phyloP scores from a whole-genome alignment of 345 rosid species.

The Psidium guajava region DNA sequence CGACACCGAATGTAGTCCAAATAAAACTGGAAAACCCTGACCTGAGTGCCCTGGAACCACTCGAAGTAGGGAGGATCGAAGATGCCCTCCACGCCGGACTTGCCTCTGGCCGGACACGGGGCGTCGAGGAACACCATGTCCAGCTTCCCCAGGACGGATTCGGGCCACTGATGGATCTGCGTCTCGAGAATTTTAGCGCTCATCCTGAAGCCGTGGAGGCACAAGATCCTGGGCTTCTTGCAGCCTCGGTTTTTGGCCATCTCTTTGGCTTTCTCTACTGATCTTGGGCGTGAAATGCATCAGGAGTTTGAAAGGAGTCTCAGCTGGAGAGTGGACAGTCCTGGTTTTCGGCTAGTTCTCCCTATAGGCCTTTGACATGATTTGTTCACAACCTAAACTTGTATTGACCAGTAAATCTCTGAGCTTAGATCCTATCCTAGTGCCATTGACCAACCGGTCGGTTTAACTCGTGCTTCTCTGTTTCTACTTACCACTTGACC shows the following conservation, averaged over 20 bases:
- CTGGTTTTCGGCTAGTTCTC: not conserved
- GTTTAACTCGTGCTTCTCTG: not conserved
- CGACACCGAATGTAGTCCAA: not conserved
- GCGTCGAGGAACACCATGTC: slow-evolving; percentile 32
- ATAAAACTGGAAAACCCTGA: not conserved
- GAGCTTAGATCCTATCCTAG: not conserved
- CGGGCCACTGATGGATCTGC: slow-evolving; percentile 11
- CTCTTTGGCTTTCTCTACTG: not conserved
- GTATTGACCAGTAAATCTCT: not conserved
- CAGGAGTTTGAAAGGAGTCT: not conserved
- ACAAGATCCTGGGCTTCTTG: slow-evolving; percentile 6
- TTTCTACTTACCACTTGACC: not conserved
- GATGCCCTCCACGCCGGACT: slow-evolving; percentile 28
- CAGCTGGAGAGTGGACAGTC: no score
- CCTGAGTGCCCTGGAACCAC: slow-evolving; percentile 25
- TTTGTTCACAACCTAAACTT: not conserved
- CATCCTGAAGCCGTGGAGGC: slow-evolving; percentile 38
- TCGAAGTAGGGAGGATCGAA: slow-evolving; percentile 36
- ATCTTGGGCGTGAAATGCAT: not conserved
- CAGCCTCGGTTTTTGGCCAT: not conserved
- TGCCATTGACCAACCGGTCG: not conserved
- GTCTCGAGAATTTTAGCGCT: slow-evolving; percentile 21
- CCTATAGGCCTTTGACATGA: not conserved
- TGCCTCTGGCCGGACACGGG: slow-evolving; percentile 26
- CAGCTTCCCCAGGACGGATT: slow-evolving; percentile 10